Base-by-base conservation (phyloP, 768 basidiomycete genomes). In the Russula griseocarnosa region DNA sequence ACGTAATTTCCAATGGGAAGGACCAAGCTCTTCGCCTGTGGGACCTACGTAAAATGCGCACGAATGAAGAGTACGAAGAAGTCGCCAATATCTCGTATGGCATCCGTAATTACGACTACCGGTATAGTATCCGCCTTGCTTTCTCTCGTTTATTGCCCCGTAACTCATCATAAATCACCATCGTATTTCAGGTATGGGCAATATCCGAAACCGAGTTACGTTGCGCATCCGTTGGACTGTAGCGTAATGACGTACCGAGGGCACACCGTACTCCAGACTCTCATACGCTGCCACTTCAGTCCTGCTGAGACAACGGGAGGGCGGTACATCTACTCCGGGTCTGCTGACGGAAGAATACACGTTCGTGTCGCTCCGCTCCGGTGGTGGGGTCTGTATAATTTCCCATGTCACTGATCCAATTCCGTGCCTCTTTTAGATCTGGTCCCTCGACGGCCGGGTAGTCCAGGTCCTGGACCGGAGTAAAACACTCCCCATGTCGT, bases 281-380 rank as follows among this genome's bases (percentile, higher is more conserved):
- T 99, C 61, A 97, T 99, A 69, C 83, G 97, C 60, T 98, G 95
- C 73, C 89, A 98, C 76, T 99, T 98, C 76, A 95, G 93, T 69
- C 97, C 97, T 24, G 79, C 80, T 5, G 90, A 94, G 73, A 94
- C 93, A 5, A 99, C 97, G 8, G 94, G 94, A 10, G 82, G 84
- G 62, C 90, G 90, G 69, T 99, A 98, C 76, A 83, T 99, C 49
- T 98, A 98, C 74, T 95, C 94, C 24, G 96, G 96, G 28, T 91
- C 92, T 20, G 81, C 87, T 8, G 92, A 97, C 71, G 92, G 93
- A 13, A 82, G 74, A 65, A 84, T 96, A 58, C 94, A 96, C 73
- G 92, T 93, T 66, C 55, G 84, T 73, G 8, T 42, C 28, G 38
- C 5, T n/a, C 46, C 10, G 20, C 44, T 46, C n/a, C n/a, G 14